Conservation (phyloP, 176 grass and related monocot species). For the Puccinellia tenuiflora region DNA sequence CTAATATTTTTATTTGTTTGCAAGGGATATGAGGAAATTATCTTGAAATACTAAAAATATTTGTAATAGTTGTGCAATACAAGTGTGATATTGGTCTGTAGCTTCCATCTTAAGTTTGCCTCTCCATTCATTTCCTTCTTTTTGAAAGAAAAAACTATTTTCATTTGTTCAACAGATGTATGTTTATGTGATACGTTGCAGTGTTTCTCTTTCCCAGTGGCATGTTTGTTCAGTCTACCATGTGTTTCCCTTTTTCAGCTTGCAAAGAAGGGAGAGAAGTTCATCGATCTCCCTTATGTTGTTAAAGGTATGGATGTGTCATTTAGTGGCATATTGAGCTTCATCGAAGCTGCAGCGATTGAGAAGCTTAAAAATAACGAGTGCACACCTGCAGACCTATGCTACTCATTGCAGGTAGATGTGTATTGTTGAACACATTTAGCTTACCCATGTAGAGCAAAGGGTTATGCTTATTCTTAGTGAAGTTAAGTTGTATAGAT, state of each 20-base stretch:
- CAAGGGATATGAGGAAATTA: not conserved
- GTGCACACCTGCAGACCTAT: slow-evolving; percentile 88
- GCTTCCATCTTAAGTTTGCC: not conserved
- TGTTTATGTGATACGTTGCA: not conserved
- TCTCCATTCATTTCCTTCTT: not conserved
- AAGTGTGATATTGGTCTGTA: not conserved
- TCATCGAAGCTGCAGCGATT: slow-evolving; percentile 79
- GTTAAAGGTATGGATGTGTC: slow-evolving; percentile 99
- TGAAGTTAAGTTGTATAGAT: not conserved
- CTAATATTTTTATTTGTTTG: not conserved
- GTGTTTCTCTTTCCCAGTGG: not conserved
- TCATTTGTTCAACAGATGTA: not conserved
- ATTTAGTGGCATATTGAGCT: slow-evolving; percentile 97
- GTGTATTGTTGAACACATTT: not conserved
- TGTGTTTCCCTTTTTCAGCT: slow-evolving; percentile 51
- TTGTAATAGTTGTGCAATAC: not conserved
- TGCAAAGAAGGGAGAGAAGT: slow-evolving; percentile 95
- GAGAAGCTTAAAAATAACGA: slow-evolving; percentile 94
- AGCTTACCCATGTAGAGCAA: not conserved
- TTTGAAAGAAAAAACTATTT: not conserved
- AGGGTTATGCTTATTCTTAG: not conserved
- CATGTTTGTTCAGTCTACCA: slow-evolving; percentile 1
- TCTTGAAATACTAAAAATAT: not conserved
- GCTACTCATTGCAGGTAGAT: slow-evolving; percentile 95
- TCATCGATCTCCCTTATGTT: slow-evolving; percentile 85